Evolutionary conservation across 2,329 filamentous ascomycete genomes (phyloP).

Genomic region (Fusarium zealandicum): DNA sequence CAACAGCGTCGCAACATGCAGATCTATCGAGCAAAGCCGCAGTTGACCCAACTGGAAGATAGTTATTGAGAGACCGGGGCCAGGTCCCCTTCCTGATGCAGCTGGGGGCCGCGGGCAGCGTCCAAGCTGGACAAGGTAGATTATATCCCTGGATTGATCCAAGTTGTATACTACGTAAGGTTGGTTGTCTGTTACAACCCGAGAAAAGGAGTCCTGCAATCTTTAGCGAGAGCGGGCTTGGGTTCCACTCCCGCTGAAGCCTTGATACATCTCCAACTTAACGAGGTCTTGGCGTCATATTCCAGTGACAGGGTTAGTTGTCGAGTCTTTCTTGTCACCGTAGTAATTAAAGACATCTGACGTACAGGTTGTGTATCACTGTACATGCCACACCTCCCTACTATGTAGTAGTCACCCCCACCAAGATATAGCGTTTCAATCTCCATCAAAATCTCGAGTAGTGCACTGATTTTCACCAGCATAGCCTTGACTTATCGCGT

Average conservation of each 20-base stretch:
- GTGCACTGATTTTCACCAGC: background rate
- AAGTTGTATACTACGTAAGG: background rate
- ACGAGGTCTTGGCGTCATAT: background rate
- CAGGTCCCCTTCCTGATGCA: background rate
- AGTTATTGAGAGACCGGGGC: background rate
- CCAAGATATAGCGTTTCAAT: no score
- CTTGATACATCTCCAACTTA: no score
- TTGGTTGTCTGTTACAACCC: no score
- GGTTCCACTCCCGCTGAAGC: slow-evolving; percentile 10
- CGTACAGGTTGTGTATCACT: no score
- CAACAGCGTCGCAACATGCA: no score
- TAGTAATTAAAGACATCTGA: no score
- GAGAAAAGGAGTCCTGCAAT: background rate
- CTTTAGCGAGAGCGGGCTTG: background rate
- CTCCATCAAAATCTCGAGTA: background rate
- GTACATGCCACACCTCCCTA: no score
- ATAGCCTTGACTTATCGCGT: background rate
- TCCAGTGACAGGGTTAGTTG: background rate
- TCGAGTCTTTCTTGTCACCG: background rate
- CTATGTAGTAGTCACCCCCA: no score
- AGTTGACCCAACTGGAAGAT: no score
- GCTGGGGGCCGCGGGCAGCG: background rate
- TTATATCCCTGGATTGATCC: background rate
- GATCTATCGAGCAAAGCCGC: background rate
- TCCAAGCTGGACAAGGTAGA: background rate